Evolutionary conservation across 192 early-diverging fungal genomes (phyloP), one percentile per base, ranked within the genome.

Genomic region (Martensiomyces pterosporus): DNA sequence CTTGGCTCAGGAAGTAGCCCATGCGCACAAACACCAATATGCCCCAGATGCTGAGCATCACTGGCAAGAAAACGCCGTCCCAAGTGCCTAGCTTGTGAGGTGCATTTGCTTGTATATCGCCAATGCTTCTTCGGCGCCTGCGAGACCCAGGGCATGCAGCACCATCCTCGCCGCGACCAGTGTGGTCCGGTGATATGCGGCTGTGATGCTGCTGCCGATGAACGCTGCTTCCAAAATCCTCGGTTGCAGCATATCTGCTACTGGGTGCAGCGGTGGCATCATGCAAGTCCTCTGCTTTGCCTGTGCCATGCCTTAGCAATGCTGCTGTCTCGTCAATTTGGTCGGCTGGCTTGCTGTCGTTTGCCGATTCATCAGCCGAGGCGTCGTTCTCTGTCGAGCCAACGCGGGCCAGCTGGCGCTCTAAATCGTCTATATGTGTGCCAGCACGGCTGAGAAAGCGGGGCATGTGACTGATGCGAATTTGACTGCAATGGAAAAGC

Each of bases 61-160:
- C 80, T 12, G 83, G 85, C 25, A 83, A 47, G 57, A 87, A 87
- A 41, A 87, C 85, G 2, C 85, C 85, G n/a, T 79, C 79, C 62
- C 82, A 80, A 13, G 81, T 80, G 14, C 79, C 80, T 14, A 87
- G 78, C 55, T 85, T 87, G 22, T 52, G 57, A 24, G 52, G 33
- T 36, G 55, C 25, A 25, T n/a, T n/a, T n/a, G n/a, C n/a, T n/a
- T n/a, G n/a, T n/a, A n/a, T n/a, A n/a, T n/a, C n/a, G n/a, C n/a
- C n/a, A n/a, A n/a, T n/a, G n/a, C n/a, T n/a, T n/a, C n/a, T n/a
- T n/a, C n/a, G n/a, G n/a, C n/a, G n/a, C n/a, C n/a, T n/a, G n/a
- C n/a, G n/a, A n/a, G n/a, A n/a, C n/a, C n/a, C n/a, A n/a, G n/a
- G n/a, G n/a, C n/a, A n/a, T n/a, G n/a, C n/a, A n/a, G n/a, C n/a